Base-by-base conservation (phyloP, 768 basidiomycete genomes). In the Pleurotus citrinopileatus region DNA sequence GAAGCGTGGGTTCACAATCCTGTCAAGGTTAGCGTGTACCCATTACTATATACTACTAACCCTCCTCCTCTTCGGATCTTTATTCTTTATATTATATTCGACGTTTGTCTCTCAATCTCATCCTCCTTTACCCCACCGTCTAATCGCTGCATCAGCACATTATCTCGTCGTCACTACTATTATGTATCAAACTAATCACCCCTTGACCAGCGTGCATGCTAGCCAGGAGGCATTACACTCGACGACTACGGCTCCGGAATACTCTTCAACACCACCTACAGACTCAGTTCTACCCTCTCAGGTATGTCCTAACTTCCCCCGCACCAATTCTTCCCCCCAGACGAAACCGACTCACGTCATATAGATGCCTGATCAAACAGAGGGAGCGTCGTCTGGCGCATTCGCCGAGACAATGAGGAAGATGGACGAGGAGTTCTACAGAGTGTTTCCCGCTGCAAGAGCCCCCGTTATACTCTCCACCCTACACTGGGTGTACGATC, bases 1-100 rank as follows among this genome's bases (percentile, higher is more conserved):
- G 52, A 42, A 53, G 52, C 52, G 52, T 42, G 38, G 38, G 42
- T 53, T 26, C 37, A 28, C 37, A 13, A 53, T 22, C 37, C 52
- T 53, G 42, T 42, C 52, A 43, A 42, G 52, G 52, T 43, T 53
- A 42, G 42, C 52, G 25, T 42, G 38, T 17, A 5, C 26, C 42
- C 52, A 42, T 32, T 32, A 28, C 40, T 6, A 22, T 37, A 10
- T 34, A 28, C 28, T n/a, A 28, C 19, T 37, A 51, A 51, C 20
- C 48, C 29, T 44, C 43, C 19, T 38, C 17, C 17, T 40, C 19
- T 51, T 38, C 48, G 48, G 48, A 51, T 51, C 48, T 51, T 29
- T 37, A 37, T 51, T 8, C 48, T 34, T 51, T 51, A 51, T 51
- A 51, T 51, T 51, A 51, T 37, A 22, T 29, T 34, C 20, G 27